Evolutionary conservation across 257 asterid genomes (phyloP), one percentile per base, ranked within the genome.

Genomic region (Ehretia macrophylla): DNA sequence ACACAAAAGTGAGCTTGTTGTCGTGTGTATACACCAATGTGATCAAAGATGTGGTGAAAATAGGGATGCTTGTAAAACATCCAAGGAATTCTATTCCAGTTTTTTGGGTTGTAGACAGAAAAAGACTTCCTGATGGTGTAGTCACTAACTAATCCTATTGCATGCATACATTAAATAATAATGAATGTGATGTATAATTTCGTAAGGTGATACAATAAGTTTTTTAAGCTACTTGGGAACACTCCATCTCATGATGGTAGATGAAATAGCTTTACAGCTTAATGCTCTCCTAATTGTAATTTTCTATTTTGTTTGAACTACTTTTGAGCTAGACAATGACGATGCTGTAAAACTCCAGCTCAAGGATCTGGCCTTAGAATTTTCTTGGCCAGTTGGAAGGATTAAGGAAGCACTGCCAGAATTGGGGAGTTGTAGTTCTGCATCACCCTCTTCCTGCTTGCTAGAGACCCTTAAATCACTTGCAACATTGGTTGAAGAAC

Each of bases 301-400:
- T 46, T 39, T 62, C 47, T 17, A n/a, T 38, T 57, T 62, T 39
- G 32, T 16, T 52, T 68, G 52, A 51, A 32, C 51, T 49, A 23
- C 22, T 74, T 60, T 14, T 67, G 68, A 27, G n/a, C 21, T 62
- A 90, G 97, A 88, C 63, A 83, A 84, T 54, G 89, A 83, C 27
- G 95, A 86, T 51, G 65, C 80, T 17, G 63, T 92, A 46, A 84
- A 73, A 65, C 94, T 86, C 75, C 84, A 81, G 18, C 80, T 86
- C 62, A 92, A 86, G 83, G 99, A 92, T 75, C 48, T 92, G 80
- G 79, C 62, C 65, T 74, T 88, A 44, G 97, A 88, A 55, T 79
- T 88, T 72, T 79, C 96, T 49, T 92, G 99, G 99, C 79, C 94
- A 32, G 76, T 86, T 68, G 94, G 74, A 72, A 88, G 76, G 76